phyloP scores from a whole-genome alignment of 2,329 filamentous ascomycete species.

The Cladosporium sp. region DNA sequence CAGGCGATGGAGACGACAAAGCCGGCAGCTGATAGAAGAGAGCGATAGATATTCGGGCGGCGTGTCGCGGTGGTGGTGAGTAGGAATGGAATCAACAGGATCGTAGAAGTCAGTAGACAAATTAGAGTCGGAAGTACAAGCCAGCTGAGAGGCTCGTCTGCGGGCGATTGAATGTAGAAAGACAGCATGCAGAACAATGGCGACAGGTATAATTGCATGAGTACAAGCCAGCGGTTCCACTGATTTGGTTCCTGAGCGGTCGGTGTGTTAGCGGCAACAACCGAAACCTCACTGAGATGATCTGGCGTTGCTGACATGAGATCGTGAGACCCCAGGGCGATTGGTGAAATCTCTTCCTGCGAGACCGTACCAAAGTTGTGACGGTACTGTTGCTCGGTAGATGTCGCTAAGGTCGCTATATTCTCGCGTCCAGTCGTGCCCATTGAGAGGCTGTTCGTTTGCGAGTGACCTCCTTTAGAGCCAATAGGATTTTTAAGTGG shows the following conservation, averaged over 20 bases:
- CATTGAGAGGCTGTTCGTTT: slow-evolving; percentile 16
- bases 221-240: slow-evolving; percentile 91
- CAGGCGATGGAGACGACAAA: slow-evolving; percentile 90
- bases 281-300: slow-evolving; percentile 2
- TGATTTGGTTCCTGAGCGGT: slow-evolving; percentile 27
- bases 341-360: neutral
- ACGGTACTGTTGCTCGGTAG: slow-evolving; percentile 24
- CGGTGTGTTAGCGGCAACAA: slow-evolving; percentile 5
- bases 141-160: slow-evolving; percentile 49
- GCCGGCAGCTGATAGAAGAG: slow-evolving; percentile 78
- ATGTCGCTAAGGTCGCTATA: slow-evolving; percentile 30
- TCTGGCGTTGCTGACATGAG: slow-evolving; percentile 4
- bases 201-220: slow-evolving; percentile 79
- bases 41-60: slow-evolving; percentile 65
- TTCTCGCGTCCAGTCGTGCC: slow-evolving; percentile 29
- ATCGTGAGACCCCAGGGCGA: neutral
- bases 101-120: slow-evolving; percentile 53
- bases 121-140: slow-evolving; percentile 51
- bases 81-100: slow-evolving; percentile 64
- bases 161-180: slow-evolving; percentile 43
- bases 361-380: slow-evolving; percentile 20
- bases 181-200: slow-evolving; percentile 78
- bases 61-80: slow-evolving; percentile 63
- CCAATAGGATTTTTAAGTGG: neutral
- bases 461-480: slow-evolving; percentile 2